These are phyloP conservation scores for Daedalea quercina DNA, from an alignment of 768 basidiomycete species.

Conservation along the genomic window DNA sequence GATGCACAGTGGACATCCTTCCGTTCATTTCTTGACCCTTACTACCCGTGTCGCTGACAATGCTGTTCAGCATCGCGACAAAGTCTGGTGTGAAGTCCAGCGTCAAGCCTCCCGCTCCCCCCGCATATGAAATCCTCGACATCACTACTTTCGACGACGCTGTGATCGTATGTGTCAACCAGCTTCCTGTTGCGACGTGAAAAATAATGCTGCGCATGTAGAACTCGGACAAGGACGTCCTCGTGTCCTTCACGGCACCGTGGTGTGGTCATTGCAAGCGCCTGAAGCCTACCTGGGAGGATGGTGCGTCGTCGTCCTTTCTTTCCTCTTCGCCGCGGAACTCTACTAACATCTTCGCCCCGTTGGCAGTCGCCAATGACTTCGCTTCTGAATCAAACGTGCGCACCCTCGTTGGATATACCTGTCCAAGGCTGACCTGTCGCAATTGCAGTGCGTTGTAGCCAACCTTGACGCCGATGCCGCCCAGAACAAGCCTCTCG, in stretches of 20 bases:
- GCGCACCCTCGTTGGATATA: slow-evolving; percentile 14
- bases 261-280: slow-evolving; percentile 97
- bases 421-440: background rate
- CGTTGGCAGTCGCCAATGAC: slow-evolving; percentile 54
- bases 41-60: background rate
- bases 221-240: slow-evolving; percentile 71
- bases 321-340: too few species aligned
- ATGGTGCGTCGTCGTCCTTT: slow-evolving; percentile 35
- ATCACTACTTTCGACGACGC: slow-evolving; percentile 68
- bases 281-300: slow-evolving; percentile 82
- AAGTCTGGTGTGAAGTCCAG: slow-evolving; percentile 82
- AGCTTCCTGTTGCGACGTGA: background rate
- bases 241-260: slow-evolving; percentile 80
- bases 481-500: slow-evolving; percentile 65
- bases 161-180: slow-evolving; percentile 38
- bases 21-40: background rate
- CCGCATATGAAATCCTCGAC: slow-evolving; percentile 62
- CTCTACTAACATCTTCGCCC: background rate
- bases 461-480: slow-evolving; percentile 92
- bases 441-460: slow-evolving; percentile 64
- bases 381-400: slow-evolving; percentile 78
- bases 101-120: slow-evolving; percentile 79
- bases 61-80: slow-evolving; percentile 49
- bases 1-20: background rate
- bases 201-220: slow-evolving; percentile 21